Base-by-base conservation (phyloP, 2,329 filamentous ascomycete genomes). In the Lithohypha guttulata region DNA sequence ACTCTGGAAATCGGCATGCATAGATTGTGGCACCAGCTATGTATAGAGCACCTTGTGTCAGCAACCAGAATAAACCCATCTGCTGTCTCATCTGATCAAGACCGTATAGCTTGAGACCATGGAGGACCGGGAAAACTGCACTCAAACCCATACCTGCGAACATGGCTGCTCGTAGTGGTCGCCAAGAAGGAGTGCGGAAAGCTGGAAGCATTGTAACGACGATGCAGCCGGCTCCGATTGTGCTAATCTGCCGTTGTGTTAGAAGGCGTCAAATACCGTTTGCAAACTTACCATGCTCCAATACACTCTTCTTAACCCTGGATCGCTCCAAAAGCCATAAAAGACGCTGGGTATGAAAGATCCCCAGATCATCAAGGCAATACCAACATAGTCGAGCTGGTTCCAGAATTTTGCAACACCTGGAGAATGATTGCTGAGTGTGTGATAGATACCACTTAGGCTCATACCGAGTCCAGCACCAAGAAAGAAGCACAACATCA, bases 341-440 rank as follows among this genome's bases (percentile, higher is more conserved):
- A 84, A 91, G 43, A 98, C 61, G 34, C 83, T 81, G 2, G 91
- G 87, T 31, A 96, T 75, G 55, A 89, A 94, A 57, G 81, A 89
- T 5, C 91, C 91, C 50, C 89, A 83, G 43, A 96, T 96, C 50
- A 98, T 65, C 34, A 79, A 75, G 20, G 96, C 84, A 51, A 98
- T 98, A 5, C 91, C 91, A 4, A 89, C 75, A 58, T 98, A 96
- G 58, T 98, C 91, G 41, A 96, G 65, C 59, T 93, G 84, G 58
- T 96, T 96, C 8, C 87, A 87, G 67, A 85, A 83, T 45, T 75
- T 79, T 2, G 81, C 78, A 10, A 95, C 84, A 2, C 63, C 61
- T 25, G 77, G 74, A 13, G 83, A 91, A 59, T 98, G 91, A 50
- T 95, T 94, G 15, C 71, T 77, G 33, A 95, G 73, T 2, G 83